Conservation (phyloP, 768 basidiomycete species). For the Mycena floridula region DNA sequence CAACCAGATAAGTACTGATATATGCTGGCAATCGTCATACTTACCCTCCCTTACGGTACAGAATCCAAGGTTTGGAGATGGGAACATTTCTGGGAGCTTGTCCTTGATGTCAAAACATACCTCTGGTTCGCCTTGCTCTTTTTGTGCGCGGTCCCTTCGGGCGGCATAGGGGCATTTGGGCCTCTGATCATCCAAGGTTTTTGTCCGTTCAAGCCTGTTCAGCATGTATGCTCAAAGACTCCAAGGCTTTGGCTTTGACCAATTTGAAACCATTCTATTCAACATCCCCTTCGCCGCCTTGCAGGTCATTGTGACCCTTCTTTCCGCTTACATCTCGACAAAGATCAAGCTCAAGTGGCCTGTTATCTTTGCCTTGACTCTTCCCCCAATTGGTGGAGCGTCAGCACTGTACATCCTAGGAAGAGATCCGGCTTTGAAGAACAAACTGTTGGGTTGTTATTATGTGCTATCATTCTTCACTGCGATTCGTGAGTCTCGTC, state of each 20-base stretch:
- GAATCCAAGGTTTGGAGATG: constrained; percentile 42
- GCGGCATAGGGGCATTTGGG: constrained; percentile 1
- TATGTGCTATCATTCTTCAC: constrained; percentile 35
- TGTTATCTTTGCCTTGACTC: constrained; percentile 27
- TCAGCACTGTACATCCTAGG: constrained; percentile 26
- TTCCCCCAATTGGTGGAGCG: constrained; percentile 33
- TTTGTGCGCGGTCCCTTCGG: constrained; percentile 27
- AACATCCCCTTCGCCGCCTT: constrained; percentile 40
- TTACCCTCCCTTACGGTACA: constrained; percentile 21
- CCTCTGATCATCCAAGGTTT: constrained; percentile 13
- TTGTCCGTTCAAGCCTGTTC: constrained; percentile 35
- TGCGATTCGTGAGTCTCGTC: no score
- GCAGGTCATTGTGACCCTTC: constrained; percentile 31
- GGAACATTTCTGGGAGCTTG: constrained; percentile 32
- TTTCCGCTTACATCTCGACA: constrained; percentile 28
- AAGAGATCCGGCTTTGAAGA: constrained; percentile 20
- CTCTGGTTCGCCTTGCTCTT: constrained; percentile 36
- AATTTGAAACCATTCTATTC: constrained; percentile 38
- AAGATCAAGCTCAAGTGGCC: constrained; percentile 34
- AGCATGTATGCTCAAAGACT: constrained; percentile 41
- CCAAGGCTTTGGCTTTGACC: constrained; percentile 35
- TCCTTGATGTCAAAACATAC: constrained; percentile 36
- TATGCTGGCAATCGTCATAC: constrained; percentile 8
- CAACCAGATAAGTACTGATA: no score
- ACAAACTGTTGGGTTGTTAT: constrained; percentile 29